Base-by-base conservation (phyloP, 1,139 yeast genomes). In the Blastobotrys serpentis region DNA sequence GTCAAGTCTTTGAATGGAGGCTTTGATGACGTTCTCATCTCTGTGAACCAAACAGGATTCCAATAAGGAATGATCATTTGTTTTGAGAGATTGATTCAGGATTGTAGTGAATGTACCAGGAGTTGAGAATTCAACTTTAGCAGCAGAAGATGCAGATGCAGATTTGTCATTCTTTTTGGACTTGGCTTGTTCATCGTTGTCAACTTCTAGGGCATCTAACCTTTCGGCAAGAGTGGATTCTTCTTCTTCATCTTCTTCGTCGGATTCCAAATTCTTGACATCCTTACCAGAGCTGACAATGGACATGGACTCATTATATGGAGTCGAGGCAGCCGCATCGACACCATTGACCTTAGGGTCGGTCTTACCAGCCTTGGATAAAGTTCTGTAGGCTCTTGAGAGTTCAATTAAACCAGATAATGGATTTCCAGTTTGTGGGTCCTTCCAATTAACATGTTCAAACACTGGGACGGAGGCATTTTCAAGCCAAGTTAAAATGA, bases 21-120 rank as follows among this genome's bases (percentile, higher is more conserved):
- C 77, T 64, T 82, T 82, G 54, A 92, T 84, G 40, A 86, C 78
- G 13, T 72, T 73, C 53, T 86, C 86, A 63, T 92, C 96, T 48
- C 82, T 77, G 54, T 78, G 76, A 4, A 56, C 56, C 57, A 94
- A 74, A 8, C 95, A 96, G 1, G 88, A 79, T 65, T 94, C 98
- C 52, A 73, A 57, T 38, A 72, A 56, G 23, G 71, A 62, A 43
- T 64, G 63, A 52, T 73, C 77, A 48, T 68, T 67, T 17, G 74
- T 62, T 47, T 62, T 64, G 43, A 73, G 60, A 0, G 77, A 72
- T 54, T 73, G 76, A 40, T 65, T 60, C 21, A 73, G 59, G 25
- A 72, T 61, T 2, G 69, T 65, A 2, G 74, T 64, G 42, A 73
- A 59, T 2, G 62, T 57, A 16, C 62, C 61, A 7, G 61, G 62